Evolutionary conservation across 352 stramenopile species (phyloP).

Genomic region (Phytophthora tentaculata): DNA sequence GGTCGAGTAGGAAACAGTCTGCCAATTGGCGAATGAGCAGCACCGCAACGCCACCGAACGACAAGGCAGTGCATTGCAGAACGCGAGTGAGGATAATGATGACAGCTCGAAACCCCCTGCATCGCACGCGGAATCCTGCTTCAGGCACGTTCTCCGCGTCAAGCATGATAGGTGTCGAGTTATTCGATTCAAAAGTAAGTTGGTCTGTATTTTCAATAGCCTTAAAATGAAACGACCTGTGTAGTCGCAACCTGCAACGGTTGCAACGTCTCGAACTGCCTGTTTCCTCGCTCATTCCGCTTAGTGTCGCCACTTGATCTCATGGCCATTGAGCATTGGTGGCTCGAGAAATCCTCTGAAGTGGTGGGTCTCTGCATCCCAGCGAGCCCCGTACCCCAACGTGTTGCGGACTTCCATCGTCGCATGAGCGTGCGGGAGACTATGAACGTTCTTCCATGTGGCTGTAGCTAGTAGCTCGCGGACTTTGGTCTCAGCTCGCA

Average conservation of each 20-base stretch:
- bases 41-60: constrained; percentile 14
- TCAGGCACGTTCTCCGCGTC: constrained; percentile 29
- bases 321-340: constrained; percentile 80
- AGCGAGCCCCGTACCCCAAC: constrained; percentile 77
- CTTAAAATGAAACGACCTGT: constrained; percentile 25
- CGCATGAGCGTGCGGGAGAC: constrained; percentile 65
- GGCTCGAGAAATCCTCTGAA: constrained; percentile 89
- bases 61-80: background rate
- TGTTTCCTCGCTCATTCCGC: constrained; percentile 20
- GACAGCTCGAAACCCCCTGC: constrained; percentile 23
- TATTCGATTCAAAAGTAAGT: constrained; percentile 9
- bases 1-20: constrained; percentile 30
- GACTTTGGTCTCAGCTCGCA: constrained; percentile 53
- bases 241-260: constrained; percentile 20
- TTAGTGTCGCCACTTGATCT: constrained; percentile 71
- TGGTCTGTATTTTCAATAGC: constrained; percentile 13
- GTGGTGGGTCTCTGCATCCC: constrained; percentile 51
- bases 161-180: background rate
- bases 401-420: constrained; percentile 79
- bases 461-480: constrained; percentile 53
- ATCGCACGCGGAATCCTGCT: constrained; percentile 20
- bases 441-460: constrained; percentile 87
- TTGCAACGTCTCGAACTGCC: constrained; percentile 20
- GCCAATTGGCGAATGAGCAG: constrained; percentile 32
- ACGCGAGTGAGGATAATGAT: background rate